Base-by-base conservation (phyloP, 2,329 filamentous ascomycete species). In the Lasiodiplodia theobromae region DNA sequence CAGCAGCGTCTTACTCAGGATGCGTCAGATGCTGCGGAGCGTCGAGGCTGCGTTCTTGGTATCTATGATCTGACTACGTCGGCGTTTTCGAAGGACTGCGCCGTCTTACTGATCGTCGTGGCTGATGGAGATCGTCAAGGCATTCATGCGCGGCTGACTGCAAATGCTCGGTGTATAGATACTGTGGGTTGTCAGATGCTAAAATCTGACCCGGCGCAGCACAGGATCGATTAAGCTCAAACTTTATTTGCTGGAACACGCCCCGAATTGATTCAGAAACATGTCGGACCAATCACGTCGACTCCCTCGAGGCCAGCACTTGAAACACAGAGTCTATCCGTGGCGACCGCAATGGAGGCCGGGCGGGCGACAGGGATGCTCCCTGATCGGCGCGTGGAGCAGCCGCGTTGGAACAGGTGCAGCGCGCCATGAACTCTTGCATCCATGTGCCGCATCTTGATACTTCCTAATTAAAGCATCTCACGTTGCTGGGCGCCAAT, bases 1-100 rank as follows among this genome's bases (percentile, higher is more conserved):
- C 44, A 51, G 28, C 25, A 23, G 44, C 44, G 60, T 64, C 60
- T 64, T 64, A 64, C 28, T 64, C 60, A 64, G 60, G 25, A 25
- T 18, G 60, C 28, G 37, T 52, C 44, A 64, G 21, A 28, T 38
- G n/a, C 31, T 51, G 47, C 44, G 23, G 40, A 51, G 4, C 52
- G 47, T 37, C 18, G 47, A 64, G 60, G 60, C 60, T 40, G 31
- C 37, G 47, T 3, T 37, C 60, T 64, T 64, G 60, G 60, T 37
- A 38, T 52, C 11, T 18, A 16, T 5, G 40, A n/a, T 47, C 44
- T 47, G 44, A 47, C 44, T 47, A 47, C 44, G 44, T 47, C 44
- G 44, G 44, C 11, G 44, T 11, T 21, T 21, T 21, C 18, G 44
- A 44, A 18, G 4, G 40, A 7, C 14, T 18, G 40, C 23, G 18